Conservation (phyloP, 441 rosid species). For the Theobroma grandiflorum region DNA sequence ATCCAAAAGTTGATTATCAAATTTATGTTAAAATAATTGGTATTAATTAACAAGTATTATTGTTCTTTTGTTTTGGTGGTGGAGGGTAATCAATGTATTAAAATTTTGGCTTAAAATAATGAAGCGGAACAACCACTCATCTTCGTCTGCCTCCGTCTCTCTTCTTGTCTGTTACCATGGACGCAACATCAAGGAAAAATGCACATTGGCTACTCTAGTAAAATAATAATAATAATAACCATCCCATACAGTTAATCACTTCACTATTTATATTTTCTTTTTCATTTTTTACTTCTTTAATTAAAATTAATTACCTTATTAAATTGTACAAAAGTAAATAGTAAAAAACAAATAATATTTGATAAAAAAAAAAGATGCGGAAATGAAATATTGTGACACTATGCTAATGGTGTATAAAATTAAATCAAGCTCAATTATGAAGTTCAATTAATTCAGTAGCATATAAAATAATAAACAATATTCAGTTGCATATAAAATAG, state of each 20-base stretch:
- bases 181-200: constrained; percentile 45
- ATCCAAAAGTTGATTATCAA: constrained; percentile 37
- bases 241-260: not conserved
- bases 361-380: not conserved
- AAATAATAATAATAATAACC: not conserved
- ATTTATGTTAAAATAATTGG: constrained; percentile 33
- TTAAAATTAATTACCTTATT: not conserved
- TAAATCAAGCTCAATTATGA: too few relatives aligned
- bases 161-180: constrained; percentile 59
- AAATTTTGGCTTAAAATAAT: constrained; percentile 30
- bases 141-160: constrained; percentile 53
- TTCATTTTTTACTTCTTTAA: not conserved
- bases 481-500: too few relatives aligned
- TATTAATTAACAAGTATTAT: constrained; percentile 21
- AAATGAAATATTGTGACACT: not conserved
- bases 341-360: not conserved
- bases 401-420: too few relatives aligned
- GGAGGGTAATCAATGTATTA: constrained; percentile 25
- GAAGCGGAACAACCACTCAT: constrained; percentile 48
- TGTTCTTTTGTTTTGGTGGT: constrained; percentile 31
- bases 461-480: too few relatives aligned
- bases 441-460: too few relatives aligned
- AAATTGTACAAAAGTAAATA: not conserved
- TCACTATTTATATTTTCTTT: not conserved
- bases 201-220: not conserved